Evolutionary conservation across 169 alveolate genomes (phyloP), one percentile per base, ranked within the genome.

Genomic region (Eimeria sp.): DNA sequence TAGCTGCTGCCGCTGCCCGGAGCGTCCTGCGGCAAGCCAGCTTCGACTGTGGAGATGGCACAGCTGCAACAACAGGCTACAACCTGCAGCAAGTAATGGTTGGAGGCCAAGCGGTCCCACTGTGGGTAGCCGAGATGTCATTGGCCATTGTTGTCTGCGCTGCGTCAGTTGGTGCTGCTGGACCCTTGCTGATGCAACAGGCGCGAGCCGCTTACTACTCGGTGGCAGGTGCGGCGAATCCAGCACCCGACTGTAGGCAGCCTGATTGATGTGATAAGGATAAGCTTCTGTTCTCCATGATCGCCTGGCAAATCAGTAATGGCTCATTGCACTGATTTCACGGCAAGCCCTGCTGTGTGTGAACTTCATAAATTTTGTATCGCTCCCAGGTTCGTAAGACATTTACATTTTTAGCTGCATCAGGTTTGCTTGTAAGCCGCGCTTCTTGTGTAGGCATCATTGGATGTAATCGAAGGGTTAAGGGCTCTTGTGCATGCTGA

Each of bases 101-200:
- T 14, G 72, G 91, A 22, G 73, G 73, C 10, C n/a, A 30, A 30
- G 57, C 43, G 11, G 73, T 58, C n/a, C 22, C 91, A 18, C 76
- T 83, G 57, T 83, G 91, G 91, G 76, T 34, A 20, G 91, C 91
- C 27, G 91, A 83, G 76, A 83, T 83, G 25, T 27, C 58, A 27
- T 58, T 83, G 40, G 91, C 73, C 30, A 2, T 83, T 18, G 22
- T 51, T 14, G 75, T 18, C 22, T 83, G 91, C 57, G 91, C 47
- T 58, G 91, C 91, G 51, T 51, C 91, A 11, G 27, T 34, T 57
- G 75, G 40, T 58, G 75, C 73, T 57, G 91, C 27, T 20, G 91
- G 91, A 61, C 91, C 91, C 57, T 34, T 83, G 91, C 76, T 83
- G 57, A 1, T 83, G 27, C 54, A n/a, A n/a, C 27, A 30, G 30